These are phyloP conservation scores for Cutaneotrichosporon sp. DNA, from an alignment of 1,284 basidiomycete genomes.

Conservation along the genomic window DNA sequence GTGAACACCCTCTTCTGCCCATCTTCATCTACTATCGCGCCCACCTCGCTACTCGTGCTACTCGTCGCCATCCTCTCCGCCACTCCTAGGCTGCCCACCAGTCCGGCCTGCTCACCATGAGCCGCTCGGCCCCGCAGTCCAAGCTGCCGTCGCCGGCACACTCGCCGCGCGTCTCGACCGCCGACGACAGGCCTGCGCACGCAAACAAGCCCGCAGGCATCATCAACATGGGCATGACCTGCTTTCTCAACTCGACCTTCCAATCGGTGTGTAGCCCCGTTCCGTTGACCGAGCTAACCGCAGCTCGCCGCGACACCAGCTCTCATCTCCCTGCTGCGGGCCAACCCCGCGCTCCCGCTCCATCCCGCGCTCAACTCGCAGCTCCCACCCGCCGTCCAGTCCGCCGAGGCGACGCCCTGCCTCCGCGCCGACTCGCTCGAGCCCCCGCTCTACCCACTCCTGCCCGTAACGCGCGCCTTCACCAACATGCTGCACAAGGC, in stretches of 20 bases:
- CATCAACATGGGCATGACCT: slow-evolving; percentile 84
- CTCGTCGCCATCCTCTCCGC: too few relatives aligned
- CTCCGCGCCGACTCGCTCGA: slow-evolving; percentile 46
- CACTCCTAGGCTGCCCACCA: background rate
- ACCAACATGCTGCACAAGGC: slow-evolving; percentile 41
- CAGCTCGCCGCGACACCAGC: slow-evolving; percentile 44
- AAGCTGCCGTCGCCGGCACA: slow-evolving; percentile 23
- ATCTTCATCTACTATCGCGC: too few relatives aligned
- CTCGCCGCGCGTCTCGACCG: slow-evolving; percentile 17
- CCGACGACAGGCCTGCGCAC: slow-evolving; percentile 7
- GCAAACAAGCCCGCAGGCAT: slow-evolving; percentile 59
- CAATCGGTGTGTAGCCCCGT: slow-evolving; percentile 60
- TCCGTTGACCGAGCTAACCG: background rate
- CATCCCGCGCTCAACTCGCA: slow-evolving; percentile 22
- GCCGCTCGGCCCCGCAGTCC: slow-evolving; percentile 25
- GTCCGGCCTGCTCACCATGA: slow-evolving; percentile 13
- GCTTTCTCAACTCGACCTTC: slow-evolving; percentile 88
- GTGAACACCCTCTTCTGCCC: too few relatives aligned
- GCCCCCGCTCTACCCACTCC: slow-evolving; percentile 43
- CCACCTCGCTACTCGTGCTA: too few relatives aligned
- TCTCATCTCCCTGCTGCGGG: slow-evolving; percentile 36
- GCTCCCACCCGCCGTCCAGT: slow-evolving; percentile 35
- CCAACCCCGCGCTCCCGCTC: slow-evolving; percentile 32
- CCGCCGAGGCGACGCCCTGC: slow-evolving; percentile 39
- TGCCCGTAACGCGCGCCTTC: slow-evolving; percentile 51